Evolutionary conservation across 176 grass and related monocot genomes (phyloP).

Genomic region (Cymbopogon citratus): DNA sequence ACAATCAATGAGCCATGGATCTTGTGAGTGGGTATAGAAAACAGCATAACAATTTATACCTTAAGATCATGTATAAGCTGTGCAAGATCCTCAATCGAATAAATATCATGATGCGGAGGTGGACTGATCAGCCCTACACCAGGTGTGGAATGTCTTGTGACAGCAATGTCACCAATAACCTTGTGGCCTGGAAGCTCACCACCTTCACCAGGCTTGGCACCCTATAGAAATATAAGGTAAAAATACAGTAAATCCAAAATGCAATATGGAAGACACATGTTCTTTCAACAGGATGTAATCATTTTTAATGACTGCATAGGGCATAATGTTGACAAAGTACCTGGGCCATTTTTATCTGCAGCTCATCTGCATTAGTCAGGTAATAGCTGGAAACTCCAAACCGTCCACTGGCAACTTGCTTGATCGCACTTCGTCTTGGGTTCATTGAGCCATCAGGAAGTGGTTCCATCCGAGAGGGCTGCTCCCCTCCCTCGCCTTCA

Average conservation of each 20-base stretch:
- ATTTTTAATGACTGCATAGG: constrained; percentile 4
- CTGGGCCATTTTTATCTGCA: constrained; percentile 99
- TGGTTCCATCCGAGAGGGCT: constrained; percentile 88
- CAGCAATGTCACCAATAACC: constrained; percentile 94
- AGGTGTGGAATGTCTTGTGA: constrained; percentile 92
- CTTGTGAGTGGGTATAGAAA: constrained; percentile 1
- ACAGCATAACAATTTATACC: constrained; percentile 42
- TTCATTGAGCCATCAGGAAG: constrained; percentile 88
- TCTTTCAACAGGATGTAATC: constrained; percentile 16
- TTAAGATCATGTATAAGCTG: constrained; percentile 98
- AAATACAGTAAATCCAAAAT: constrained; percentile 16
- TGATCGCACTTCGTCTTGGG: constrained; percentile 95
- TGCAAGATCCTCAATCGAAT: constrained; percentile 97
- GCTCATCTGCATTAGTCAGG: constrained; percentile 94
- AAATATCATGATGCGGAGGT: constrained; percentile 97
- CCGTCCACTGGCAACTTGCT: constrained; percentile 95
- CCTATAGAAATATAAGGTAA: constrained; percentile 46
- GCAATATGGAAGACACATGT: background rate
- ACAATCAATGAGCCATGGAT: background rate
- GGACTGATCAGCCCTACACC: constrained; percentile 98
- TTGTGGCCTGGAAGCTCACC: constrained; percentile 98
- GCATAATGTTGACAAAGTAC: constrained; percentile 38
- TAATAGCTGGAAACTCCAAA: constrained; percentile 99
- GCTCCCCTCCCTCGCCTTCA: constrained; percentile 96
- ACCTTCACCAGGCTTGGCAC: constrained; percentile 97